Conservation (phyloP, 805 yeast genomes). For the Metschnikowia vanudenii region DNA sequence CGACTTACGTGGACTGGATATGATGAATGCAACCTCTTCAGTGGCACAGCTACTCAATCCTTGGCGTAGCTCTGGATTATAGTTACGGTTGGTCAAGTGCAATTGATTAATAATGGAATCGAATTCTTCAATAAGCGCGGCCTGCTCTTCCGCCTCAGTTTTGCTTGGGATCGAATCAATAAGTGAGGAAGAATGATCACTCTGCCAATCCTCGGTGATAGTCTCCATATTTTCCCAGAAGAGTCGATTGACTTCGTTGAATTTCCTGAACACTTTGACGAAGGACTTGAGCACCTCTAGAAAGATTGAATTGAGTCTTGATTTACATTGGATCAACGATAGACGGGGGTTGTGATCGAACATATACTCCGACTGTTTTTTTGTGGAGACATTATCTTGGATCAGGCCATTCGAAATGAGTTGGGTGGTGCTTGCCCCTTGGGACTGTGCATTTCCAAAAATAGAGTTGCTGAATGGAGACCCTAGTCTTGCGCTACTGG, state of each 20-base stretch:
- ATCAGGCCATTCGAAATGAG: neutral
- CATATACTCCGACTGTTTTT: slow-evolving; percentile 20
- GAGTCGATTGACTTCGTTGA: slow-evolving; percentile 27
- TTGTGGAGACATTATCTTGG: neutral
- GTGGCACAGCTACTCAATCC: slow-evolving; percentile 3
- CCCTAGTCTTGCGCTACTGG: neutral
- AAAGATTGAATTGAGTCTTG: slow-evolving; percentile 34
- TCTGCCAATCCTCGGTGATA: slow-evolving; percentile 25
- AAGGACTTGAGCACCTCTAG: slow-evolving; percentile 36
- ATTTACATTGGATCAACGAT: slow-evolving; percentile 32
- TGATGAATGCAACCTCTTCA: slow-evolving; percentile 18
- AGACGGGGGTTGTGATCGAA: slow-evolving; percentile 26
- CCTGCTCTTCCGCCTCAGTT: slow-evolving; percentile 33
- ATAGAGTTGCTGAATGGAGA: slow-evolving; percentile 1
- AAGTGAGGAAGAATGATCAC: slow-evolving; percentile 14
- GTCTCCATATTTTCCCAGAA: slow-evolving; percentile 31
- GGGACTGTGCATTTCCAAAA: neutral
- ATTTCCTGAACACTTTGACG: slow-evolving; percentile 29
- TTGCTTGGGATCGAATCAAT: slow-evolving; percentile 27
- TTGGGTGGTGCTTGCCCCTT: neutral
- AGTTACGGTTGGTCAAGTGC: slow-evolving; percentile 16
- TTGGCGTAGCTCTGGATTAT: slow-evolving; percentile 7
- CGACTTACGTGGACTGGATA: slow-evolving; percentile 20
- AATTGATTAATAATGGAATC: slow-evolving; percentile 25
- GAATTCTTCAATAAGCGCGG: slow-evolving; percentile 31